A percentile compares a stretch with the other conserved stretches of the same genome.
phyloP scores from a whole-genome alignment of 2,329 filamentous ascomycete genomes.

The Curvularia sp. region DNA sequence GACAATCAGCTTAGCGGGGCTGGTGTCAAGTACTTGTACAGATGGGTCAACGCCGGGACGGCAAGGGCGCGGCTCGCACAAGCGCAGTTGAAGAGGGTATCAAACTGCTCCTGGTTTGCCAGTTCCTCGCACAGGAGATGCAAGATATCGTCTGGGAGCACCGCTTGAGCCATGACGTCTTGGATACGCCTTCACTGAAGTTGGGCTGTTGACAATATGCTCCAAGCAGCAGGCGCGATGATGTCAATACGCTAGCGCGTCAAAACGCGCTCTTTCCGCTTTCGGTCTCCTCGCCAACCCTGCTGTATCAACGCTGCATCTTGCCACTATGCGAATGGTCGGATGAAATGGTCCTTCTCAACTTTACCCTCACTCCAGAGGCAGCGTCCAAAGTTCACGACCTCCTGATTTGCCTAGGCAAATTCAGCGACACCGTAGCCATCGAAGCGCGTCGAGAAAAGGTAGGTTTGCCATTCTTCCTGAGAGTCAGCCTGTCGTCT shows the following conservation, averaged over 20 bases:
- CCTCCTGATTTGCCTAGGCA: conserved; percentile 74
- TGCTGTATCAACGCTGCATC: not conserved
- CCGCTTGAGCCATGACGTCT: conserved; percentile 34
- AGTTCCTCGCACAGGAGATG: conserved; percentile 68
- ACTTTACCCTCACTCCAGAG: conserved; percentile 77
- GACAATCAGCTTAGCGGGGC: conserved; percentile 2
- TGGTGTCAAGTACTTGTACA: conserved; percentile 64
- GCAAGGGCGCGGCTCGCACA: conserved; percentile 64
- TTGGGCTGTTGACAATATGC: conserved; percentile 5
- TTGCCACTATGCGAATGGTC: conserved; percentile 19
- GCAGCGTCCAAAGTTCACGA: conserved; percentile 75
- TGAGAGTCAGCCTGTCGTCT: conserved; percentile 25
- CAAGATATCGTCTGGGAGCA: conserved; percentile 66
- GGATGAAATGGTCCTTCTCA: conserved; percentile 59
- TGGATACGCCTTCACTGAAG: conserved; percentile 1
- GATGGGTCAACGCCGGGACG: conserved; percentile 64
- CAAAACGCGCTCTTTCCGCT: conserved; percentile 27
- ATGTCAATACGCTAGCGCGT: conserved; percentile 34
- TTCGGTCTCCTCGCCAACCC: conserved; percentile 15
- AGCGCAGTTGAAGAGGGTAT: conserved; percentile 67
- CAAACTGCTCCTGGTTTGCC: conserved; percentile 63
- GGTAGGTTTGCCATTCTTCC: conserved; percentile 53
- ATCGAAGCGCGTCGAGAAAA: conserved; percentile 74
- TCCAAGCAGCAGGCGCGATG: conserved; percentile 14
- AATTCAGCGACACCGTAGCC: conserved; percentile 81